A percentile compares a stretch with the other conserved stretches of the same genome.
These are phyloP conservation scores for Zasmidium citrigriseum DNA, from an alignment of 2,329 filamentous ascomycete genomes.

Conservation along the genomic window DNA sequence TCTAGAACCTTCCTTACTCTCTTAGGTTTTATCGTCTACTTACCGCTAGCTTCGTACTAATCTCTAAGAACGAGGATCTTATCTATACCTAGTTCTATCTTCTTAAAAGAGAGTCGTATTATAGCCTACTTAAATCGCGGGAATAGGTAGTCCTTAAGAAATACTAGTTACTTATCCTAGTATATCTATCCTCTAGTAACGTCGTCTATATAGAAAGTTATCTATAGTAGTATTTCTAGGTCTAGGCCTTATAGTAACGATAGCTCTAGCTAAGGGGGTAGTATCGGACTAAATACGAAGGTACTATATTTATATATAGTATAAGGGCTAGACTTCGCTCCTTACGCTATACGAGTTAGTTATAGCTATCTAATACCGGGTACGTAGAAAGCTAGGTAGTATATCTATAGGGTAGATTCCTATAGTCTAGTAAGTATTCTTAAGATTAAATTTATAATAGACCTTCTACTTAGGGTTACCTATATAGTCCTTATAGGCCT, in stretches of 20 bases:
- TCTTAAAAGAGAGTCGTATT: background rate
- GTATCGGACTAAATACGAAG: background rate
- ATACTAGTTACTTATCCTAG: background rate
- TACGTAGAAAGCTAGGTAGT: background rate
- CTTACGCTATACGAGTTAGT: background rate
- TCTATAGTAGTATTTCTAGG: background rate
- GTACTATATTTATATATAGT: background rate
- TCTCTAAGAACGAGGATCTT: background rate
- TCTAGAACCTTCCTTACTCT: background rate
- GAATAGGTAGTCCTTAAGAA: background rate
- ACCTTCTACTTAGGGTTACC: background rate
- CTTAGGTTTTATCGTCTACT: background rate
- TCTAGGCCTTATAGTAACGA: background rate
- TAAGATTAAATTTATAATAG: background rate
- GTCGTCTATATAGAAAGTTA: background rate
- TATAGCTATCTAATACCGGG: background rate
- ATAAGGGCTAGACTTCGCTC: background rate
- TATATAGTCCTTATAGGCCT: background rate
- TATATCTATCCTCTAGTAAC: too few species aligned
- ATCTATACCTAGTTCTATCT: background rate
- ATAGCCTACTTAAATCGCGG: background rate
- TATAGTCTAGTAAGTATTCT: background rate
- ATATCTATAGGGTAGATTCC: background rate
- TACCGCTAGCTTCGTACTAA: background rate
- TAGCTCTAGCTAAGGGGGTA: background rate